These are phyloP conservation scores for Solanum virginianum DNA, from an alignment of 257 asterid species.

Conservation along the genomic window DNA sequence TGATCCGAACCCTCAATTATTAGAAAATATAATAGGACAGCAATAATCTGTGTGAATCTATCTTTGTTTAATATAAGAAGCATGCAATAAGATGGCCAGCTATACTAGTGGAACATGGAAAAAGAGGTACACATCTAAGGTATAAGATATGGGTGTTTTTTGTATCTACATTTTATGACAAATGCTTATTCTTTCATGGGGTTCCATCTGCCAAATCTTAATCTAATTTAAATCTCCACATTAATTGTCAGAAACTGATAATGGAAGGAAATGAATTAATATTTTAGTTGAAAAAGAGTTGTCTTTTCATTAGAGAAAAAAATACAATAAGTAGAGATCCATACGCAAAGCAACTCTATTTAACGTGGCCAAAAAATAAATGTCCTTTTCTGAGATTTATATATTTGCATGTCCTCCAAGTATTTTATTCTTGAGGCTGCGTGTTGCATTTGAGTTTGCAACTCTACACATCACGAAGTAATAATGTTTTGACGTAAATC, in stretches of 20 bases:
- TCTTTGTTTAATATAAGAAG: not conserved
- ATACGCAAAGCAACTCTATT: not conserved
- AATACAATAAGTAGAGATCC: not conserved
- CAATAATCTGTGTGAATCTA: not conserved
- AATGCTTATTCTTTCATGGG: not conserved
- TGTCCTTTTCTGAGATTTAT: not conserved
- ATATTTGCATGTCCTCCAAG: not conserved
- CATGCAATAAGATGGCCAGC: not conserved
- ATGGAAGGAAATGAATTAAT: not conserved
- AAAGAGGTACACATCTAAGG: not conserved
- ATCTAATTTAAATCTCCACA: not conserved
- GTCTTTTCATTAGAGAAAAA: not conserved
- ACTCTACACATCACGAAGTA: not conserved
- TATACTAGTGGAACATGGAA: not conserved
- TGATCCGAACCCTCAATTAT: not conserved
- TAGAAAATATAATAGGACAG: not conserved
- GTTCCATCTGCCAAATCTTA: not conserved
- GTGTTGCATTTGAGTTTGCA: not conserved
- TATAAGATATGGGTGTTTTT: not conserved
- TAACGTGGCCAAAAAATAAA: not conserved
- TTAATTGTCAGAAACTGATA: not conserved
- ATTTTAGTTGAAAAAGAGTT: not conserved
- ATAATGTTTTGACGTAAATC: not conserved
- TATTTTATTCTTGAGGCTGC: not conserved
- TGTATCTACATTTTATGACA: not conserved